Base-by-base conservation (phyloP, 164 flowering plant genomes). In the Stephania japonica region DNA sequence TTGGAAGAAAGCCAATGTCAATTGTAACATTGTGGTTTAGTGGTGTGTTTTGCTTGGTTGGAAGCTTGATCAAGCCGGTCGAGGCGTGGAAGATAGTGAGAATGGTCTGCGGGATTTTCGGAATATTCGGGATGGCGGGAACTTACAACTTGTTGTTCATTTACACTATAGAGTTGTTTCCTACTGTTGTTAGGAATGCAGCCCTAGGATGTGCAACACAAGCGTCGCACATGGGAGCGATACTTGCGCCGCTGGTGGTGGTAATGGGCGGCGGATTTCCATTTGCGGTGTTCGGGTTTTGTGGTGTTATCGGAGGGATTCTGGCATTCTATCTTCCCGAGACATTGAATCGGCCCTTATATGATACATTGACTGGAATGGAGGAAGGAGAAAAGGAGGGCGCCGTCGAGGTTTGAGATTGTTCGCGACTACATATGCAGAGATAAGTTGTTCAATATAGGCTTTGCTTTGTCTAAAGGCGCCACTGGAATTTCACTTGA, bases 41-140 rank as follows among this genome's bases (percentile, higher is more conserved):
- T 63, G 97, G 97, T 5, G 8, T 82, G 1, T 91, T 89, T 67
- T 95, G 96, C 80, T 50, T 89, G 1, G 16, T 75, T 0, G 98
- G 99, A 42, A 73, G 85, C 70, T 24, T 85, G 18, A 24, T 87
- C 12, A 25, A 66, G 13, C 73, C 49, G 1, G 18, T 56, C 0
- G 92, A 87, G 1, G 16, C 47, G 4, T 85, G 86, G 90, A 87
- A 85, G 76, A 73, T 81, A 3, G 76, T 83, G 24, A 73, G 87
- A 53, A 89, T 90, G 93, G 80, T 80, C 1, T 94, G 91, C 73
- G 93, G 97, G 19, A 61, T 92, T 41, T 27, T 91, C 75, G 97
- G 97, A 49, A 92, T 92, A 44, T 92, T 95, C 63, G 99, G 98
- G 67, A 84, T 89, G 93, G 96, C 93, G 0, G 99, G 94, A 24